Evolutionary conservation across 129 eudicot genomes (phyloP).

Genomic region (Scalesia atractyloides): DNA sequence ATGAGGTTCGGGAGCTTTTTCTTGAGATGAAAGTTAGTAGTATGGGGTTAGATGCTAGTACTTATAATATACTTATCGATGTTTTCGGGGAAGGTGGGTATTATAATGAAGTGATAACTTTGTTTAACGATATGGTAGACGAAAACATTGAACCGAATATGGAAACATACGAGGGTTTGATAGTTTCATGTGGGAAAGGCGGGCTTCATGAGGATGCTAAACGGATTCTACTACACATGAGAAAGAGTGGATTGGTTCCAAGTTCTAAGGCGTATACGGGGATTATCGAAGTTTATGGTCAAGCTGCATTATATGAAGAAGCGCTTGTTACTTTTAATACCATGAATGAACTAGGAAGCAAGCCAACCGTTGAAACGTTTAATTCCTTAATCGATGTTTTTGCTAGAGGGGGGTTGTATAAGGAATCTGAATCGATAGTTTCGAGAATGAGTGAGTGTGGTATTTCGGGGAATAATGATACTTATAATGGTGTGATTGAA

Average conservation of each 20-base stretch:
- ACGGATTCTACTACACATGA: constrained; percentile 66
- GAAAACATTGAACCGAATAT: constrained; percentile 89
- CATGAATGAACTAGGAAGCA: constrained; percentile 91
- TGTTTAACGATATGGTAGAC: constrained; percentile 91
- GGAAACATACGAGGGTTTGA: constrained; percentile 92
- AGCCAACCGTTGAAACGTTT: constrained; percentile 65
- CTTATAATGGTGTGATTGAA: constrained; percentile 81
- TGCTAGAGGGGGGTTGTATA: constrained; percentile 86
- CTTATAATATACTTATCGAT: constrained; percentile 83
- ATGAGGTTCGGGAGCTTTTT: constrained; percentile 88
- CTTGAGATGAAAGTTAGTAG: constrained; percentile 98
- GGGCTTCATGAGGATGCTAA: constrained; percentile 86
- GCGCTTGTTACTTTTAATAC: constrained; percentile 88
- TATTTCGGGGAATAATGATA: constrained; percentile 50
- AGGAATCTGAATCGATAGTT: constrained; percentile 68
- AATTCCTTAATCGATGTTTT: constrained; percentile 72
- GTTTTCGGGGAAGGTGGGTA: constrained; percentile 97
- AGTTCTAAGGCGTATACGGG: constrained; percentile 90
- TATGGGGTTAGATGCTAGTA: constrained; percentile 81
- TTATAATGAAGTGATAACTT: constrained; percentile 87
- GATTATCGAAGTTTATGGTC: constrained; percentile 90
- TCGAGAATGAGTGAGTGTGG: constrained; percentile 64
- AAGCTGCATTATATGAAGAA: constrained; percentile 88
- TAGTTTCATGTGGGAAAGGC: constrained; percentile 87
- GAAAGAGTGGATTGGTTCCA: constrained; percentile 72